Evolutionary conservation across 371 early-diverging fungal species (phyloP).

Genomic region (Phascolomyces articulosus): DNA sequence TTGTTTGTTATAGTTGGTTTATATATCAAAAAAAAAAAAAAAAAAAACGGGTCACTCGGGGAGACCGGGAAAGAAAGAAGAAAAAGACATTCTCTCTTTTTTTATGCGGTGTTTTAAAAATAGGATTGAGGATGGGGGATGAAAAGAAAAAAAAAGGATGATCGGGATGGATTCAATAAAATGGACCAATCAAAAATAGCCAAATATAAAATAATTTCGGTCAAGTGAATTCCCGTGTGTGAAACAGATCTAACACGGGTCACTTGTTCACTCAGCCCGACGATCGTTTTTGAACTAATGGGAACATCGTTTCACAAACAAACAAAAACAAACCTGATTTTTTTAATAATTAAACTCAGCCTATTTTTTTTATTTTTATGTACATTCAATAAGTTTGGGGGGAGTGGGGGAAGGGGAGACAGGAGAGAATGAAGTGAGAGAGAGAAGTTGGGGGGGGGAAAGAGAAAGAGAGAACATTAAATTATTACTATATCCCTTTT

Average conservation of each 20-base stretch:
- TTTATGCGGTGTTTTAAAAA: not conserved
- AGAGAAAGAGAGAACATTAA: too few relatives aligned
- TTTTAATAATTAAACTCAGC: too few relatives aligned
- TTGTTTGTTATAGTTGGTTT: too few relatives aligned
- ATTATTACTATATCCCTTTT: too few relatives aligned
- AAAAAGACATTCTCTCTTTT: too few relatives aligned
- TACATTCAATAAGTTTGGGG: not conserved
- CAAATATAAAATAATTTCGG: not conserved
- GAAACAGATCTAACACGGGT: not conserved
- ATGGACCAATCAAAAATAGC: too few relatives aligned
- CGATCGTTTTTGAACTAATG: constrained; percentile 2
- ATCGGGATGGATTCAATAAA: too few relatives aligned
- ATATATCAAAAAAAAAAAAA: not conserved
- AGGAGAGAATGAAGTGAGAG: too few relatives aligned
- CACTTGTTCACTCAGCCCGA: constrained; percentile 2
- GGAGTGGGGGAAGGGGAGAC: too few relatives aligned
- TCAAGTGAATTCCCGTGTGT: constrained; percentile 7
- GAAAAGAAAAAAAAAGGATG: not conserved
- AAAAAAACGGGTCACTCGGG: constrained; percentile 2
- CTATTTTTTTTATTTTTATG: not conserved
- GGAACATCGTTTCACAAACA: not conserved
- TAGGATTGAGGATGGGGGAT: not conserved
- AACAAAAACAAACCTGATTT: not conserved
- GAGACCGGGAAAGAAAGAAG: not conserved
- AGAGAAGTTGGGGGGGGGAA: too few relatives aligned